These are phyloP conservation scores for Rhytidiadelphus loreus DNA, from an alignment of 225 moss, liverwort and hornwort genomes.

Conservation along the genomic window DNA sequence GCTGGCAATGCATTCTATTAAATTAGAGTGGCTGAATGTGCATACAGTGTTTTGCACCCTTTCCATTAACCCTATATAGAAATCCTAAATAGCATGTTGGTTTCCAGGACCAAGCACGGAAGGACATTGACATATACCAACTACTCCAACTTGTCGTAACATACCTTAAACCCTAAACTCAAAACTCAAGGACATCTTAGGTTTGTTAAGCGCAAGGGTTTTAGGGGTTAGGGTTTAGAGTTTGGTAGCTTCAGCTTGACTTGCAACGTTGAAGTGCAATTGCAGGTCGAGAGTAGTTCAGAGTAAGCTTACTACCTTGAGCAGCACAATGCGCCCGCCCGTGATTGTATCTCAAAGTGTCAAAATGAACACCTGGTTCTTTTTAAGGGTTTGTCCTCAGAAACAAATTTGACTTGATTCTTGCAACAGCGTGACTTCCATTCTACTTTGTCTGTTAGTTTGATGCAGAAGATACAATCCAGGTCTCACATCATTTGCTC, in stretches of 20 bases:
- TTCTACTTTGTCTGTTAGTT: background rate
- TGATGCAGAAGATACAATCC: background rate
- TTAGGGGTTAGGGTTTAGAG: background rate
- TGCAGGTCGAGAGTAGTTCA: background rate
- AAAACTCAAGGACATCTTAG: too few relatives aligned
- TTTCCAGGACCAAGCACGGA: too few relatives aligned
- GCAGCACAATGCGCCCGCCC: too few relatives aligned
- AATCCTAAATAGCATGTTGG: too few relatives aligned
- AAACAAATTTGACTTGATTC: background rate
- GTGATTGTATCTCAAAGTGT: background rate
- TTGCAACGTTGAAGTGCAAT: background rate
- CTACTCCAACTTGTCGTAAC: background rate
- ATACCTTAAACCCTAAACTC: background rate
- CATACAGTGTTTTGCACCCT: too few relatives aligned
- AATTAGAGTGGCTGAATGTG: too few relatives aligned
- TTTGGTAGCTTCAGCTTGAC: background rate
- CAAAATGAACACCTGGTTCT: background rate
- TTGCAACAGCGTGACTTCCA: background rate
- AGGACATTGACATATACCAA: background rate
- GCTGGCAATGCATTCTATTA: accelerated
- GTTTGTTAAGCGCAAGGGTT: too few relatives aligned
- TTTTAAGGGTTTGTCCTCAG: background rate
- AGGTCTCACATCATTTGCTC: background rate
- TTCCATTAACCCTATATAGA: too few relatives aligned
- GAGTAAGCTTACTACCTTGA: too few relatives aligned